Evolutionary conservation across 2,329 filamentous ascomycete genomes (phyloP), one percentile per base, ranked within the genome.

Genomic region (Trichoderma sp.): DNA sequence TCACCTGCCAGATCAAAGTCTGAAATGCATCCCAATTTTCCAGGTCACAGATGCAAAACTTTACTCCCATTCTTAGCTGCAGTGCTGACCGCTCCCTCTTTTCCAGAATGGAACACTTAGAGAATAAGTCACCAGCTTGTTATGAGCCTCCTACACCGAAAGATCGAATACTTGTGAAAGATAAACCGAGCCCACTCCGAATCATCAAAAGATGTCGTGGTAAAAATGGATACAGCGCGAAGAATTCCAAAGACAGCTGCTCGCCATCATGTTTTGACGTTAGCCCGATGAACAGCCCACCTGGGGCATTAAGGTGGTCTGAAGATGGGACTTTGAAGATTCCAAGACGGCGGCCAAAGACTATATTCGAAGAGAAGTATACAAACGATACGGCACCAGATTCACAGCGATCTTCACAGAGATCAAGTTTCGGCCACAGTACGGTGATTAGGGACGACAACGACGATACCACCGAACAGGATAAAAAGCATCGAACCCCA

Each of bases 151-250:
- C 80, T 79, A 76, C 82, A 77, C 74, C 80, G 76, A 67, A 68
- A 24, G 73, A 76, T 9, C 75, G 75, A 74, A 80, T 56, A 6
- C 27, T 38, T 79, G 29, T 38, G 14, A 66, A 66, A 27, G 82
- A 82, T 78, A 79, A 80, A 74, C 86, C 88, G 21, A 84, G 84
- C 38, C 89, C 89, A 12, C 80, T 90, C 41, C 86, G 87, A 56
- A 88, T 91, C 79, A 80, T 86, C 79, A 76, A 76, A 29, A 56
- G 41, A 21, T 27, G 16, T 38, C 53, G 27, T 12, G 56, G 38
- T 7, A 24, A 41, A 18, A 60, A 35, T 21, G 56, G 50, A 4
- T 35, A 66, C 8, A 21, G 21, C n/a, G 62, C 0, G 29, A 53
- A 9, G 16, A 41, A 8, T 9, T 41, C 29, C 35, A 66, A 38